phyloP scores from a whole-genome alignment of 768 basidiomycete species.

The Leucocoprinus leucothites region DNA sequence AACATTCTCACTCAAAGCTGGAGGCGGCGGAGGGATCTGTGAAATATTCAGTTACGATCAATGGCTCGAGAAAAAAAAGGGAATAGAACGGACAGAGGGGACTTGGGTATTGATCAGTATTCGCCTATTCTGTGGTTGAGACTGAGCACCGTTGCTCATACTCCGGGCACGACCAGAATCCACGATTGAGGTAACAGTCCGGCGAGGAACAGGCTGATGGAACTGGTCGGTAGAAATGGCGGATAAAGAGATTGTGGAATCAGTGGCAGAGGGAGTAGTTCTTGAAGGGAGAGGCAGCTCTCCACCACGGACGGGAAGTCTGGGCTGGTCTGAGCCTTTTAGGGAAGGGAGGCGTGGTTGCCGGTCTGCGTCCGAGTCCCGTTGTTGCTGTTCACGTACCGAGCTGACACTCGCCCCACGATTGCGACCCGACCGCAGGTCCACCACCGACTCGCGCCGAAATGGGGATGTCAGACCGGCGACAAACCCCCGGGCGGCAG shows the following conservation, averaged over 20 bases:
- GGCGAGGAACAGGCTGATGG: not conserved
- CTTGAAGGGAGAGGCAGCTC: constrained; percentile 64
- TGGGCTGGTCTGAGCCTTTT: constrained; percentile 41
- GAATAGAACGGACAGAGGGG: constrained; percentile 20
- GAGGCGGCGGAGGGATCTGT: constrained; percentile 5
- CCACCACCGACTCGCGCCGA: constrained; percentile 16
- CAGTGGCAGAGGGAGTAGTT: constrained; percentile 21
- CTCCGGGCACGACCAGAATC: constrained; percentile 50
- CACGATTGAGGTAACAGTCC: constrained; percentile 11
- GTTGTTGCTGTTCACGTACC: constrained; percentile 39
- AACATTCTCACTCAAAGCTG: constrained; percentile 27
- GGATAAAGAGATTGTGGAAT: not conserved
- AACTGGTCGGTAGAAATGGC: constrained; percentile 14
- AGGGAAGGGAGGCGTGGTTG: constrained; percentile 46
- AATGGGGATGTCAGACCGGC: constrained; percentile 8
- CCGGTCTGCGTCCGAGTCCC: constrained; percentile 34
- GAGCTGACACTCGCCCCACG: constrained; percentile 58
- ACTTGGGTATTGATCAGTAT: constrained; percentile 34
- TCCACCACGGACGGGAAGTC: constrained; percentile 47
- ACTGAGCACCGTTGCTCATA: constrained; percentile 55
- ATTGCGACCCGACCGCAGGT: constrained; percentile 38
- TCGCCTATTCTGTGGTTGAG: constrained; percentile 28
- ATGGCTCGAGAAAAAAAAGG: not conserved
- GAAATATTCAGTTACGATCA: not conserved
- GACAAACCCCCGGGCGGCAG: constrained; percentile 6